These are phyloP conservation scores for Colletotrichum spinosum DNA, from an alignment of 2,329 filamentous ascomycete genomes.

Conservation along the genomic window DNA sequence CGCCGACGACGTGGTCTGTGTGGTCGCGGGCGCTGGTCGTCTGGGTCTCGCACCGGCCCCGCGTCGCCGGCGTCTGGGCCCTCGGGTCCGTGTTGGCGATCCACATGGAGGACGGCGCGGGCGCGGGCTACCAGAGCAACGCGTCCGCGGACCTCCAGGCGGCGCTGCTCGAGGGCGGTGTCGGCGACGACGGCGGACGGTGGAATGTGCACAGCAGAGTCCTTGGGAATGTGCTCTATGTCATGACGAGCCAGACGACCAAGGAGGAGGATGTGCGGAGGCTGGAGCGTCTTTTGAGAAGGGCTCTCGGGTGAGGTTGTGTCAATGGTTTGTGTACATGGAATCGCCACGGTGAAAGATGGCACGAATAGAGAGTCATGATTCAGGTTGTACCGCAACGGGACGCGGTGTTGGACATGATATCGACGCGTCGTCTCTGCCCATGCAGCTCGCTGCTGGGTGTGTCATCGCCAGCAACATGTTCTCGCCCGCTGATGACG, in stretches of 20 bases:
- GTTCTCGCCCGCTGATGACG: too few species aligned
- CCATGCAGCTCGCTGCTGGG: too few species aligned
- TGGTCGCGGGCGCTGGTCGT: conserved; percentile 74
- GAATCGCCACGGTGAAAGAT: not conserved
- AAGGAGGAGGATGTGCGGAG: conserved; percentile 43
- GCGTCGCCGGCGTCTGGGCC: conserved; percentile 76
- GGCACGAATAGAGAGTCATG: not conserved
- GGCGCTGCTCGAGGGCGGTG: conserved; percentile 1
- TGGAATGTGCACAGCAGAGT: conserved; percentile 67
- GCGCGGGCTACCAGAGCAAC: conserved; percentile 59
- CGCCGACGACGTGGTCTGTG: conserved; percentile 69
- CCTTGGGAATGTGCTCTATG: conserved; percentile 68
- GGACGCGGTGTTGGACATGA: too few species aligned
- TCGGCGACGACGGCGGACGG: conserved; percentile 12
- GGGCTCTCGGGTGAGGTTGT: not conserved
- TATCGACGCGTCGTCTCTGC: too few species aligned
- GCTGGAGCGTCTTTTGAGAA: conserved; percentile 47
- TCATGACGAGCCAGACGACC: conserved; percentile 66
- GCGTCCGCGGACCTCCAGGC: conserved; percentile 58
- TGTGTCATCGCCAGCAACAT: too few species aligned
- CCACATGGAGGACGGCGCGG: conserved; percentile 55
- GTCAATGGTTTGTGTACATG: too few species aligned
- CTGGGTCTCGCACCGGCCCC: conserved; percentile 64
- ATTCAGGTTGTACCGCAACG: too few species aligned
- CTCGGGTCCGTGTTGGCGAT: conserved; percentile 82